Base-by-base conservation (phyloP, 192 early-diverging fungal species). In the Paraglomus occultum region DNA sequence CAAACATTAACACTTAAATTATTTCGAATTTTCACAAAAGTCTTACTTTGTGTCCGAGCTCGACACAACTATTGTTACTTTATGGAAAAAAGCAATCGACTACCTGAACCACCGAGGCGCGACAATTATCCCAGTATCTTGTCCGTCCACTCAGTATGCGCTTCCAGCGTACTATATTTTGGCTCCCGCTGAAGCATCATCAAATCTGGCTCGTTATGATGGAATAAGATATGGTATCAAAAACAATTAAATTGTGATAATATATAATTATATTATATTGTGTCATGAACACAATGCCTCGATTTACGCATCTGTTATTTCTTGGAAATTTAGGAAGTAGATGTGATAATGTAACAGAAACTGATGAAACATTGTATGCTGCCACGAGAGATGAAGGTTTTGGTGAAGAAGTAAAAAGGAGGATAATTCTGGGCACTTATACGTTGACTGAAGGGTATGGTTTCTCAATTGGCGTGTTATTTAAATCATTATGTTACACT, bases 101-200 rank as follows among this genome's bases (percentile, higher is more conserved):
- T 51, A 57, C 9, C 76, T 97, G 15, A 79, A 77, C 43, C 70
- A 69, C 5, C 74, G 76, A 8, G 93, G 93, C 0, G 92, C 91
- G 10, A 80, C 78, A 0, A 81, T 95, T 9, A 79, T 89, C 0
- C 78, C 85, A 0, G 87, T 96, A 0, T 86, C 89, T 0, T 75
- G 95, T 40, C 90, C 90, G 4, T 81, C 86, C 70, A 93, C 87
- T 0, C 73, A 79, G 18, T 70, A 83, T 51, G 86, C 94, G 5
- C 83, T 98, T 20, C 84, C 92, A 8, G 85, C 91, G 5, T 98
- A 98, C 76, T 93, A 96, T 70, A 89, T 91, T 0, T 72, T 98
- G 50, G 94, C 91, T 6, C 82, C 89, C 22, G 94, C 95, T 6
- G 95, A 98, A 76, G 94, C 95, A 1, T 89, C 88, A 6, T 95